These are phyloP conservation scores for Nicotiana tomentosiformis DNA, from an alignment of 257 asterid genomes.

Conservation along the genomic window DNA sequence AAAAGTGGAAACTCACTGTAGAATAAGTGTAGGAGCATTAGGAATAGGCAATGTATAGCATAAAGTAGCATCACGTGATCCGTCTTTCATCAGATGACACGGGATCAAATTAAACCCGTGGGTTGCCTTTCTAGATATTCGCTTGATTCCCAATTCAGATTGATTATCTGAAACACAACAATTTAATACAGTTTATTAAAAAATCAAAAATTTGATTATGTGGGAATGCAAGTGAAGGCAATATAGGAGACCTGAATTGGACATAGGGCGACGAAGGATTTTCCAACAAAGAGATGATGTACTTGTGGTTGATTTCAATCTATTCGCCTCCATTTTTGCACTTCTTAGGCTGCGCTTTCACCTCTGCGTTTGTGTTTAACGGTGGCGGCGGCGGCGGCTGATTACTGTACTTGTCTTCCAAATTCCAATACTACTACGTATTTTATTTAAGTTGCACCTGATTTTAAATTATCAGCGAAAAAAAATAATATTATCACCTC, in stretches of 20 bases:
- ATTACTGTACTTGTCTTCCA: too few relatives aligned
- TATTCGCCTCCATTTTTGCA: too few relatives aligned
- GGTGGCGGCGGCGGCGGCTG: too few relatives aligned
- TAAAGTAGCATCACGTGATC: slow-evolving; percentile 39
- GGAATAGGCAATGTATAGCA: slow-evolving; percentile 58
- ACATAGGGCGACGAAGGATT: slow-evolving; percentile 47
- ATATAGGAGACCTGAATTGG: slow-evolving; percentile 28
- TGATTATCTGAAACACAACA: slow-evolving; percentile 30
- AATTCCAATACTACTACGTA: too few relatives aligned
- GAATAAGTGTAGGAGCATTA: slow-evolving; percentile 47
- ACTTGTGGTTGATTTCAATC: slow-evolving; percentile 1
- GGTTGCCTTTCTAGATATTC: slow-evolving; percentile 54
- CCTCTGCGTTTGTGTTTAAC: too few relatives aligned
- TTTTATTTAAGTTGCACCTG: too few relatives aligned
- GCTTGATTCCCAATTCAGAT: slow-evolving; percentile 35
- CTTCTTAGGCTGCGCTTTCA: too few relatives aligned
- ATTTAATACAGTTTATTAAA: not conserved
- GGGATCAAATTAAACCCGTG: slow-evolving; percentile 74
- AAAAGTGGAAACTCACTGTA: slow-evolving; percentile 39
- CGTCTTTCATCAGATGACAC: slow-evolving; percentile 25
- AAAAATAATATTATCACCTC: too few relatives aligned
- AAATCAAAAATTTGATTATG: not conserved
- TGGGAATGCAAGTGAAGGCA: not conserved
- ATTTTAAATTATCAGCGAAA: too few relatives aligned
- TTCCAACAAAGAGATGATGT: slow-evolving; percentile 69